Percentiles rank a stretch among this genome's conserved stretches.
Conservation (phyloP, 2,329 filamentous ascomycete genomes). For the Colletotrichum lupini region DNA sequence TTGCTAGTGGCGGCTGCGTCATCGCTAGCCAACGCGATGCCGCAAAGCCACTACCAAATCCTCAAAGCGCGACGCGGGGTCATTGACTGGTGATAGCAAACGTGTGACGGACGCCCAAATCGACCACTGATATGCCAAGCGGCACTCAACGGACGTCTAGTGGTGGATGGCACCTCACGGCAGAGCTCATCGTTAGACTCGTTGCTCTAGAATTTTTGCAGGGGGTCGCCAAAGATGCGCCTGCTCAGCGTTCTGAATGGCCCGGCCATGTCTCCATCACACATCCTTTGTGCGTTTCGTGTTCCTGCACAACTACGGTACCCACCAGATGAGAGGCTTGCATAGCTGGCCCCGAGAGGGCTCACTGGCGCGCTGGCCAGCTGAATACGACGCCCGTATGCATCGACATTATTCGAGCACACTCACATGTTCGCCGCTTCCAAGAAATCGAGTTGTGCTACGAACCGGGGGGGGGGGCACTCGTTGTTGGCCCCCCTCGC, state of each 20-base stretch:
- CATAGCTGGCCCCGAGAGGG: constrained; percentile 12
- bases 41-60: constrained; percentile 13
- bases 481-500: constrained; percentile 20
- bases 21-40: constrained; percentile 26
- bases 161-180: constrained; percentile 24
- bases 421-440: constrained; percentile 30
- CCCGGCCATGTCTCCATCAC: constrained; percentile 18
- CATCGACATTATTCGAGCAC: constrained; percentile 34
- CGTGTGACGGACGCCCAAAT: constrained; percentile 7
- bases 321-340: constrained; percentile 7
- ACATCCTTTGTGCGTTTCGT: constrained; percentile 35
- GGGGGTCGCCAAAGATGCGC: constrained; percentile 10
- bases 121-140: constrained; percentile 28
- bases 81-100: constrained; percentile 16
- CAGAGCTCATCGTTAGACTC: constrained; percentile 23
- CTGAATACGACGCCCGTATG: constrained; percentile 27
- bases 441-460: constrained; percentile 23
- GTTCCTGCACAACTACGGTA: constrained; percentile 31
- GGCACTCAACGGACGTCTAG: constrained; percentile 8
- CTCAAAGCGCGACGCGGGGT: constrained; percentile 32
- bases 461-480: neutral
- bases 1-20: constrained; percentile 32
- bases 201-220: constrained; percentile 17
- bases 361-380: constrained; percentile 18
- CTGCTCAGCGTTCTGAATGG: constrained; percentile 26